These are phyloP conservation scores for Colletotrichum falcatum DNA, from an alignment of 2,329 filamentous ascomycete species.

Conservation along the genomic window DNA sequence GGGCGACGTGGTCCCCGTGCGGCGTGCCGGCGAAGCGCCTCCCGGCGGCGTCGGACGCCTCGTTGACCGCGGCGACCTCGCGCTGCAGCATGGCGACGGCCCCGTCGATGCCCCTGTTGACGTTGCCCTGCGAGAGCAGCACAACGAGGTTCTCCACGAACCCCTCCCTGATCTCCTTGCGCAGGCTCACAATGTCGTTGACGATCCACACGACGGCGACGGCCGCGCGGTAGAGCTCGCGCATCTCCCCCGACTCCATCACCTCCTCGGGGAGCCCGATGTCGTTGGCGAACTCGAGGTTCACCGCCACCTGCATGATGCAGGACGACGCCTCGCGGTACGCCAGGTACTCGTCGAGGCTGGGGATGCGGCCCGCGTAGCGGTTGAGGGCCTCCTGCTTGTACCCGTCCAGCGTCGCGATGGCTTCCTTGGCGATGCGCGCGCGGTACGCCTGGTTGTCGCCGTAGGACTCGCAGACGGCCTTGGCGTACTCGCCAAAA, in stretches of 20 bases:
- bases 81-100: conserved; percentile 1
- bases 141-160: conserved; percentile 34
- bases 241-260: conserved; percentile 23
- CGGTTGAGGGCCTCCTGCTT: conserved; percentile 24
- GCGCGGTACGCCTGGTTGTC: conserved; percentile 12
- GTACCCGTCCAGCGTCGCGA: conserved; percentile 16
- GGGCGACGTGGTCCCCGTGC: background rate
- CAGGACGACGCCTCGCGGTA: conserved; percentile 31
- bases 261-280: conserved; percentile 24
- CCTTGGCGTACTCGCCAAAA: conserved; percentile 2
- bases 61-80: conserved; percentile 17
- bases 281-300: conserved; percentile 31
- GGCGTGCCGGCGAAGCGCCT: conserved; percentile 4
- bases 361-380: conserved; percentile 14
- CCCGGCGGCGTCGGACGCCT: background rate
- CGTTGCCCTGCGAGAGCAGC: conserved; percentile 17
- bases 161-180: conserved; percentile 28
- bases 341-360: conserved; percentile 5
- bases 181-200: conserved; percentile 28
- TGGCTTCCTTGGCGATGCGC: conserved; percentile 20
- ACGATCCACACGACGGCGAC: conserved; percentile 27
- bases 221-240: conserved; percentile 19
- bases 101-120: conserved; percentile 5
- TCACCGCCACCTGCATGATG: conserved; percentile 26
- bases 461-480: background rate